phyloP scores from a whole-genome alignment of 306 rosid species.

The Quercus mongolica region DNA sequence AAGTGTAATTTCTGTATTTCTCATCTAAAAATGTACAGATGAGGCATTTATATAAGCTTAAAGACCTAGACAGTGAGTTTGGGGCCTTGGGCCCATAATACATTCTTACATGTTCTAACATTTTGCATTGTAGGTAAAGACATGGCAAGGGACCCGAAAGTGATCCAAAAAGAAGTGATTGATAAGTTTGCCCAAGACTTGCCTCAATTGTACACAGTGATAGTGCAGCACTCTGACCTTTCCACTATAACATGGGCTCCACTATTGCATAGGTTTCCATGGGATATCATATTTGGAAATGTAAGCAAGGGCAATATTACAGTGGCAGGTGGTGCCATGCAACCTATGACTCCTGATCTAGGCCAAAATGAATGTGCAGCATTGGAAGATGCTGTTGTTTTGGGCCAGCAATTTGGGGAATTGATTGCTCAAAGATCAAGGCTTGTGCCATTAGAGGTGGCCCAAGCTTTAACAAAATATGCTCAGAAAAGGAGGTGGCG shows the following conservation, averaged over 20 bases:
- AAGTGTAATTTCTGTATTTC: too few relatives aligned
- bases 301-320: constrained; percentile 7
- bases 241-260: constrained; percentile 19
- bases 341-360: constrained; percentile 25
- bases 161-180: constrained; percentile 9
- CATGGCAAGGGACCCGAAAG: not conserved
- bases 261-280: constrained; percentile 12
- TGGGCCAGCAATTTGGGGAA: not conserved
- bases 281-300: constrained; percentile 17
- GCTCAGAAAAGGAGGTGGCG: not conserved
- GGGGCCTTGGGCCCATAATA: too few relatives aligned
- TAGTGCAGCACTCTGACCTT: constrained; percentile 13
- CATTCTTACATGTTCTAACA: not conserved
- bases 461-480: not conserved
- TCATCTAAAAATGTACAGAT: too few relatives aligned
- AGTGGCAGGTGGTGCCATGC: constrained; percentile 29
- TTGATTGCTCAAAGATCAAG: not conserved
- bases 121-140: not conserved
- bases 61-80: too few relatives aligned
- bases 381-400: constrained; percentile 20
- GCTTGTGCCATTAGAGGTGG: not conserved
- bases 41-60: too few relatives aligned
- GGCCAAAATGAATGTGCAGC: constrained; percentile 12
- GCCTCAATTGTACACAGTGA: not conserved
- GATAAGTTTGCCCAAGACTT: constrained; percentile 14